Base-by-base conservation (phyloP, 2,329 filamentous ascomycete genomes). In the Chaetomiaceae sp. region DNA sequence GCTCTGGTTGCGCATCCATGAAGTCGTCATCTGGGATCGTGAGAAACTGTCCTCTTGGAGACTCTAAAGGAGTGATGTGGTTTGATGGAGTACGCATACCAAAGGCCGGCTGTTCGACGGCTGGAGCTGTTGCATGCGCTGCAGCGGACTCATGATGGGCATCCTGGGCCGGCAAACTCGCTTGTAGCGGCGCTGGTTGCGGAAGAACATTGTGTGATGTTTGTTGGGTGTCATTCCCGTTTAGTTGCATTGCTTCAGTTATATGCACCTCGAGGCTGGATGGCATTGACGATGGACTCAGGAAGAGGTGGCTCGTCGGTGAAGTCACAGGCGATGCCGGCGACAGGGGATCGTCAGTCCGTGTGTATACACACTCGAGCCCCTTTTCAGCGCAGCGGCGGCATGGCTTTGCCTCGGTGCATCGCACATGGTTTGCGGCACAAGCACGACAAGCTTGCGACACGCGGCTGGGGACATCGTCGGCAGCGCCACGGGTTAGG, bases 361-460 rank as follows among this genome's bases (percentile, higher is more conserved):
- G 44, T 1, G 33, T 13, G 30, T 34, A 50, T 16, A 50, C 30
- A 29, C 47, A 50, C 21, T 50, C 47, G 16, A 50, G 29, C n/a
- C 47, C 47, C 47, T 43, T 42, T n/a, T 42, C 47, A 23, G 47
- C 38, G n/a, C 47, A 50, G 20, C 47, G 37, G 2, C 37, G 38
- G 23, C 47, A 50, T 16, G 47, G 47, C 16, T 50, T 50, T 2
- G 47, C 14, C 21, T 50, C 47, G 47, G 37, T 34, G 21, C 47
- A 50, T 11, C 47, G 47, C 20, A 50, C 37, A 36, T 50, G 47
- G 23, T 50, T 49, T 4, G 47, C 29, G n/a, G 47, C 47, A 36
- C 47, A 50, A 13, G 47, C 37, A 20, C 38, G 37, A 30, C 47
- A 50, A 13, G 47, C 47, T 34, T 50, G 37, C 5, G 47, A 42